Percentiles rank a stretch among this genome's conserved stretches.
phyloP scores from a whole-genome alignment of 495 filamentous ascomycete genomes.

The Penicillium dipodomyicola region DNA sequence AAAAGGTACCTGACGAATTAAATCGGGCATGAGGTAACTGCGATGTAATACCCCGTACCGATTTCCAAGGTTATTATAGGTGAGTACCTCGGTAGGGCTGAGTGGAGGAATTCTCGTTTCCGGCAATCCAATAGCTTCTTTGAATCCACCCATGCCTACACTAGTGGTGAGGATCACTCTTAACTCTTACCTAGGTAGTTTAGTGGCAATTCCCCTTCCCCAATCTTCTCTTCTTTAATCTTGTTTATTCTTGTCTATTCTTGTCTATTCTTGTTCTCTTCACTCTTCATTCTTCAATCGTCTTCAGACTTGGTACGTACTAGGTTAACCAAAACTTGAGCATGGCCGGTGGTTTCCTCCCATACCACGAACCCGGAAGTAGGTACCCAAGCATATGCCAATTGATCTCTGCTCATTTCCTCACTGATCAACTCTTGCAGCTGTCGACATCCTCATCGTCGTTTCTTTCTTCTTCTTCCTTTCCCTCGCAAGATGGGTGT shows the following conservation, averaged over 20 bases:
- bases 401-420: constrained; percentile 3
- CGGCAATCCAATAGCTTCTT: no score
- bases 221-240: not conserved
- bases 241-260: not conserved
- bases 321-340: not conserved
- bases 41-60: no score
- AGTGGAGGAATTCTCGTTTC: no score
- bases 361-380: constrained; percentile 38
- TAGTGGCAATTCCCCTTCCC: no score
- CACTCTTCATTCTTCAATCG: not conserved
- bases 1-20: no score
- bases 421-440: constrained; percentile 15
- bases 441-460: constrained; percentile 32
- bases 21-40: no score
- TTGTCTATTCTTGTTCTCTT: no score
- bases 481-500: constrained; percentile 33
- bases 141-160: no score
- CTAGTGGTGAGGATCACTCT: no score
- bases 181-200: no score
- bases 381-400: constrained; percentile 8
- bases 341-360: constrained; percentile 35
- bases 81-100: no score
- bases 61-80: no score
- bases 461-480: constrained; percentile 39
- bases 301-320: not conserved